A percentile compares a stretch with the other conserved stretches of the same genome.
Evolutionary conservation across 345 rosid genomes (phyloP).

Genomic region (Arabidopsis arenosa): DNA sequence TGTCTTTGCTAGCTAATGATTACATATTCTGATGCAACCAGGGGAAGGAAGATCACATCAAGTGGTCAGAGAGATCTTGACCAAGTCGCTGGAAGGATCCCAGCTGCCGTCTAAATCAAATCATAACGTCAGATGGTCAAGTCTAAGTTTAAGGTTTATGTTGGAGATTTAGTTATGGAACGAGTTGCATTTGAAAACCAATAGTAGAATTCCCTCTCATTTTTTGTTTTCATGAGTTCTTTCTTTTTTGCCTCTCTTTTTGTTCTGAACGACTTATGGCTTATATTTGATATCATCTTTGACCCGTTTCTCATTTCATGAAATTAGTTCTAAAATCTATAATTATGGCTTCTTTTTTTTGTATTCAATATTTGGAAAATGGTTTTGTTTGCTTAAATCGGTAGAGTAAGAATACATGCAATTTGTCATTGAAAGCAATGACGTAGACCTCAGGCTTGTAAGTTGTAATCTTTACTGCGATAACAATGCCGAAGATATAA

Average conservation of each 20-base stretch:
- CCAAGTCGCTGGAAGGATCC: conserved; percentile 85
- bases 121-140: not conserved
- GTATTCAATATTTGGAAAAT: not conserved
- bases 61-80: conserved; percentile 90
- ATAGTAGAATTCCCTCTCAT: conserved; percentile 18
- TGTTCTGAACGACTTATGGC: conserved; percentile 24
- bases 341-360: not conserved
- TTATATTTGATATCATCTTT: conserved; percentile 24
- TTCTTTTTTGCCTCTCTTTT: not conserved
- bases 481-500: too few relatives aligned
- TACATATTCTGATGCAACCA: conserved; percentile 35
- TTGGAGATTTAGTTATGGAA: conserved; percentile 31
- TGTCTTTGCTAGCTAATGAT: not conserved
- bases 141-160: conserved; percentile 27
- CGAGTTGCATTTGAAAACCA: conserved; percentile 34
- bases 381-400: not conserved
- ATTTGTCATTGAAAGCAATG: too few relatives aligned
- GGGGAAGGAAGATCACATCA: conserved; percentile 88
- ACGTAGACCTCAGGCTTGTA: not conserved
- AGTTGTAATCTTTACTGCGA: too few relatives aligned
- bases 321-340: not conserved
- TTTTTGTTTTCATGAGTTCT: conserved; percentile 31
- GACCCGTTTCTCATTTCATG: not conserved
- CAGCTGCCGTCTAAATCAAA: conserved; percentile 45
- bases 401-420: not conserved